Evolutionary conservation across 306 rosid species (phyloP).

Genomic region (Pyrus communis): DNA sequence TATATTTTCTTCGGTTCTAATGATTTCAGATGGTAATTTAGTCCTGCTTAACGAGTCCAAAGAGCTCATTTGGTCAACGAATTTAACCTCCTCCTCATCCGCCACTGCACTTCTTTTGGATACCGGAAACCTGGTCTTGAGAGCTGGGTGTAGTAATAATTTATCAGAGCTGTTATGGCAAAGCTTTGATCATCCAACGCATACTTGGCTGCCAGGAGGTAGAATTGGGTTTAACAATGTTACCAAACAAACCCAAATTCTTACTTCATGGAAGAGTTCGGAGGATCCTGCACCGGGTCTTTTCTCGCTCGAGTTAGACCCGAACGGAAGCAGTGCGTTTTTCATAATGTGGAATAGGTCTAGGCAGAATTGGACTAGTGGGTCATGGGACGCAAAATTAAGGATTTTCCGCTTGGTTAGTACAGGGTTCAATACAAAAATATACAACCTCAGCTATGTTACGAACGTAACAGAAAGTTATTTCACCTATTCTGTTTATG

Average conservation of each 20-base stretch:
- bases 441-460: slow-evolving; percentile 21
- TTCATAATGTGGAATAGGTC: slow-evolving; percentile 21
- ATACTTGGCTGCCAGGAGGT: slow-evolving; percentile 28
- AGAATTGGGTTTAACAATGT: slow-evolving; percentile 19
- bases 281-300: slow-evolving; percentile 31
- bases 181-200: slow-evolving; percentile 32
- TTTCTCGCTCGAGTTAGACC: slow-evolving; percentile 23
- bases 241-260: not conserved
- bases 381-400: slow-evolving; percentile 12
- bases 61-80: slow-evolving; percentile 22
- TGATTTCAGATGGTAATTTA: slow-evolving; percentile 20
- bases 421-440: slow-evolving; percentile 16
- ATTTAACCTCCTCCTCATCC: not conserved
- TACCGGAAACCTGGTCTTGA: slow-evolving; percentile 25
- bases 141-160: not conserved
- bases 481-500: slow-evolving; percentile 6
- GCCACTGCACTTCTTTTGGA: slow-evolving; percentile 12
- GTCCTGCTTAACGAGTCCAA: slow-evolving; percentile 17
- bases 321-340: slow-evolving; percentile 11
- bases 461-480: slow-evolving; percentile 16
- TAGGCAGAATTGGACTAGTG: slow-evolving; percentile 13
- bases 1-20: slow-evolving; percentile 17
- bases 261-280: slow-evolving; percentile 31
- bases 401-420: slow-evolving; percentile 1
- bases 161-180: slow-evolving; percentile 20